Percentiles rank a stretch among this genome's conserved stretches.
These are phyloP conservation scores for Jatropha curcas DNA, from an alignment of 345 rosid species.

Conservation along the genomic window DNA sequence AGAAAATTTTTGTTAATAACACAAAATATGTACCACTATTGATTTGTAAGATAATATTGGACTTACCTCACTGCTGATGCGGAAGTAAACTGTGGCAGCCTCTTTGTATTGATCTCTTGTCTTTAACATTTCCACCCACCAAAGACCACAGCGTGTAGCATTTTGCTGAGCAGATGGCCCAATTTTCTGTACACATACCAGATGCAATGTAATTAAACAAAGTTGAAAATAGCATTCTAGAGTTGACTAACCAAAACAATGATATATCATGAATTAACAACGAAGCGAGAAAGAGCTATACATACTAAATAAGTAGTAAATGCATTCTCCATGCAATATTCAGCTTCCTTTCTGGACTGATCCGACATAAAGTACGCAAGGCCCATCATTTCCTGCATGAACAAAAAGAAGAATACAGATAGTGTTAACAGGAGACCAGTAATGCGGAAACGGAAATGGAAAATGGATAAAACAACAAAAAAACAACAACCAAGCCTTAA, in stretches of 20 bases:
- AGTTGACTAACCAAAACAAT: not conserved
- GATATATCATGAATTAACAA: constrained; percentile 5
- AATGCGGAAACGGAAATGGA: too few species aligned
- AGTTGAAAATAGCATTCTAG: constrained; percentile 4
- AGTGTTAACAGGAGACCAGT: constrained; percentile 4
- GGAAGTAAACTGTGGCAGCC: constrained; percentile 92
- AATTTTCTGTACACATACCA: constrained; percentile 55
- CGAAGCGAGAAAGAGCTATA: constrained; percentile 23
- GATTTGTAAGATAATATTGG: constrained; percentile 8
- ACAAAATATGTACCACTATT: constrained; percentile 11
- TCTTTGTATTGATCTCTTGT: constrained; percentile 81
- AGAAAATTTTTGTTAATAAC: constrained; percentile 22
- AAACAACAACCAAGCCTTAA: too few species aligned
- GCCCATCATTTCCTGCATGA: constrained; percentile 95
- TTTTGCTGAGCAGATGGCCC: constrained; percentile 74
- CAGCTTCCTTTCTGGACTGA: constrained; percentile 92
- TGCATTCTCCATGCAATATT: constrained; percentile 98
- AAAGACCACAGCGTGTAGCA: constrained; percentile 94
- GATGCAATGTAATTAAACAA: constrained; percentile 1
- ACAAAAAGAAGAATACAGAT: constrained; percentile 19
- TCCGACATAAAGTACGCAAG: constrained; percentile 88
- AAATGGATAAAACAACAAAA: too few species aligned
- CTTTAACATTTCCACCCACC: constrained; percentile 98
- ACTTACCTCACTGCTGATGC: constrained; percentile 91
- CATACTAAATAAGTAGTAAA: constrained; percentile 84